phyloP scores from a whole-genome alignment of 2,329 filamentous ascomycete species.

The Acrodontium crateriforme region DNA sequence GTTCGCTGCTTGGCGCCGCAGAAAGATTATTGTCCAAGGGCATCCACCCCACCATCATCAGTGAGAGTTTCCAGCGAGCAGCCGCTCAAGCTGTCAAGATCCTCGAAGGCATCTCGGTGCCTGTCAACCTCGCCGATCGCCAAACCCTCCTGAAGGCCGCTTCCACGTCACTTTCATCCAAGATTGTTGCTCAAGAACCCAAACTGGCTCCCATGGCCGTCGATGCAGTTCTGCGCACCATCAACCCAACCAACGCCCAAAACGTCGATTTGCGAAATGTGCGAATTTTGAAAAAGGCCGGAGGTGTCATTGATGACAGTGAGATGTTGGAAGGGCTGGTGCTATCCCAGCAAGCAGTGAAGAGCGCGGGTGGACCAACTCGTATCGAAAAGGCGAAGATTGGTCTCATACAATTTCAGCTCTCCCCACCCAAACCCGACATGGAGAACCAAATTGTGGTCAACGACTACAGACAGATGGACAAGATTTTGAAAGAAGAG shows the following conservation, averaged over 20 bases:
- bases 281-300: slow-evolving; percentile 91
- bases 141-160: slow-evolving; percentile 87
- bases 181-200: slow-evolving; percentile 96
- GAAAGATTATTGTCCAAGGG: slow-evolving; percentile 81
- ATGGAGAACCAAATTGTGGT: slow-evolving; percentile 99
- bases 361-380: slow-evolving; percentile 78
- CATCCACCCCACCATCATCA: slow-evolving; percentile 95
- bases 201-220: slow-evolving; percentile 97
- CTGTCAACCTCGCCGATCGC: slow-evolving; percentile 78
- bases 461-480: slow-evolving; percentile 99
- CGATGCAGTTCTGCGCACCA: slow-evolving; percentile 87
- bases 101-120: slow-evolving; percentile 89
- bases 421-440: slow-evolving; percentile 96
- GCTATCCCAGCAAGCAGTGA: slow-evolving; percentile 81
- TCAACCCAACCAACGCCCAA: slow-evolving; percentile 87
- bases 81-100: slow-evolving; percentile 78
- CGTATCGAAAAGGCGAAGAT: slow-evolving; percentile 97
- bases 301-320: slow-evolving; percentile 95
- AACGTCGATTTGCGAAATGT: slow-evolving; percentile 97
- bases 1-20: slow-evolving; percentile 83
- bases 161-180: slow-evolving; percentile 92
- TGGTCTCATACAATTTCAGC: slow-evolving; percentile 94
- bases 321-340: slow-evolving; percentile 94
- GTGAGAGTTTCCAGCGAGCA: slow-evolving; percentile 91
- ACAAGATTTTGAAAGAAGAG: slow-evolving; percentile 99